These are phyloP conservation scores for Colletotrichum trifolii DNA, from an alignment of 2,329 filamentous ascomycete genomes.

Conservation along the genomic window DNA sequence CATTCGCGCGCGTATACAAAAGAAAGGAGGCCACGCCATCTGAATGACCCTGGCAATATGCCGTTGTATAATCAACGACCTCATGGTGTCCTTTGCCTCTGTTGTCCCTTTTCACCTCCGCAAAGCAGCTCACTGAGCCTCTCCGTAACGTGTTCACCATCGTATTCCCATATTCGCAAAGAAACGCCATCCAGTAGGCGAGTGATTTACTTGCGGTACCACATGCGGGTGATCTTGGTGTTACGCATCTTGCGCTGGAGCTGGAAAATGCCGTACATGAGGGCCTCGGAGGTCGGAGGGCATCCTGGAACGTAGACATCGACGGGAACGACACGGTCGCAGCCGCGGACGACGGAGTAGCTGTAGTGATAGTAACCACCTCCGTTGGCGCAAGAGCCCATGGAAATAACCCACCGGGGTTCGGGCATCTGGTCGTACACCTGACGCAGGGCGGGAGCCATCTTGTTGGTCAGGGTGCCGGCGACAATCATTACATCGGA, in stretches of 20 bases:
- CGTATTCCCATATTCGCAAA: background rate
- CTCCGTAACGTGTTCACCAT: background rate
- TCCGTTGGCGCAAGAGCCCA: constrained; percentile 87
- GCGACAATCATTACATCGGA: constrained; percentile 95
- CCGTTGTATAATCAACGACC: constrained; percentile 10
- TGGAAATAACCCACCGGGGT: constrained; percentile 84
- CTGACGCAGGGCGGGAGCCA: constrained; percentile 89
- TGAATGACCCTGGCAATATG: constrained; percentile 9
- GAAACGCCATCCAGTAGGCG: background rate
- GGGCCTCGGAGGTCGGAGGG: constrained; percentile 69
- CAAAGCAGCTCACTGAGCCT: background rate
- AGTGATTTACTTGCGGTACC: constrained; percentile 64
- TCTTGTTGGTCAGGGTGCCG: constrained; percentile 94
- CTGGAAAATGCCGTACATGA: constrained; percentile 79
- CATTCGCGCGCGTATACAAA: constrained; percentile 31
- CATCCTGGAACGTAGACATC: constrained; percentile 85
- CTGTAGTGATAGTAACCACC: constrained; percentile 90
- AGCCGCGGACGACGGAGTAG: constrained; percentile 78
- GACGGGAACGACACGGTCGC: constrained; percentile 81
- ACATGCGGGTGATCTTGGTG: constrained; percentile 66
- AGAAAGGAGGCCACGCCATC: constrained; percentile 31
- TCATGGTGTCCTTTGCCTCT: background rate
- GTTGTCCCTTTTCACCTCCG: background rate
- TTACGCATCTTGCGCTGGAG: constrained; percentile 80
- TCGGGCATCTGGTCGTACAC: constrained; percentile 98